Evolutionary conservation across 495 filamentous ascomycete species (phyloP), one percentile per base, ranked within the genome.

Genomic region (Articulospora tetracladia): DNA sequence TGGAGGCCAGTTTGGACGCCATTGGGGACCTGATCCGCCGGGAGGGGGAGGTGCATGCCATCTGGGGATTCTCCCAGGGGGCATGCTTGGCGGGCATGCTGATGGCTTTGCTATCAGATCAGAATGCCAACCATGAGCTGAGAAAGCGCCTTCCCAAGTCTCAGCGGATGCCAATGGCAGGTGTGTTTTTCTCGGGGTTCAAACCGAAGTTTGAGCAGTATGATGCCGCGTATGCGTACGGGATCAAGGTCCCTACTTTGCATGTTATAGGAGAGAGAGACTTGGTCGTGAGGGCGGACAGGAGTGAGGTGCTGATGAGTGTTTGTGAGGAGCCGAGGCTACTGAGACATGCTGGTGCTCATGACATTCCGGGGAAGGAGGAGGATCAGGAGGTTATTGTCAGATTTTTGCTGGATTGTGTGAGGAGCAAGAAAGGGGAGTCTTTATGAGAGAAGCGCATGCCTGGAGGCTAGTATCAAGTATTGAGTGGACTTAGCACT

Each of bases 1-100:
- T 57, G 17, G 44, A 57, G 48, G 25, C 34, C 15, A 57, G 54
- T 25, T 48, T 62, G 2, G 59, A 36, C n/a, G 49, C 36, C 46
- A 11, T 62, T 8, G 54, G 60, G 22, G 46, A 53, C 10, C 32
- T 57, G 23, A 62, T 62, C 1, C 19, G 27, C 25, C 49, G 22
- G 24, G 28, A n/a, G 20, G 60, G 53, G 1, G 53, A 54, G 20
- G 7, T 62, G 1, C 27, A 62, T 57, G 53, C 53, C 3, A 57
- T 62, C 12, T 62, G 53, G 60, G 60, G 60, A 13, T 57, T 62
- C 46, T 46, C 46, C 24, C 60, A 62, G 22, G 60, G 60, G 17
- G 60, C 27, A 1, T 57, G 53, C 26, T 57, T 62, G 19, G 46
- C 60, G 20, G 60, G 60, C 3, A 17, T 62, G 19, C 48, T 62